Evolutionary conservation across 2,329 filamentous ascomycete species (phyloP).

Genomic region (Pseudohalonectria lignicola): DNA sequence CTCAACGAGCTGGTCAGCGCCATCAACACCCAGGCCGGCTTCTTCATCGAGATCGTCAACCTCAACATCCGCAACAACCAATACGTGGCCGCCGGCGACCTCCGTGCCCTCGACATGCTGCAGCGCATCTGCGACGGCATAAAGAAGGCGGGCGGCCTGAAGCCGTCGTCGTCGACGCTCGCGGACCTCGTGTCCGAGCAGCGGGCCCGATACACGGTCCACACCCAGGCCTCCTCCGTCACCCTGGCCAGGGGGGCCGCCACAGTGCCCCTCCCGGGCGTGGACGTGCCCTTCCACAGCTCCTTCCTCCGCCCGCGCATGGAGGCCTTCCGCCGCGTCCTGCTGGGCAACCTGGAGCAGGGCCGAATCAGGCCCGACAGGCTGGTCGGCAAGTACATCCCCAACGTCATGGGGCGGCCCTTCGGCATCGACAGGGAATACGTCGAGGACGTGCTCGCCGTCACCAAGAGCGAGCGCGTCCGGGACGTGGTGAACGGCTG

Average conservation of each 20-base stretch:
- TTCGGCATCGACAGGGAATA: slow-evolving; percentile 97
- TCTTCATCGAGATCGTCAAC: slow-evolving; percentile 21
- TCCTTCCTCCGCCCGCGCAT: background rate
- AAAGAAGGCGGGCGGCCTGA: too few relatives aligned
- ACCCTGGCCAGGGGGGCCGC: slow-evolving; percentile 13
- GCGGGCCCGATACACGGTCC: background rate
- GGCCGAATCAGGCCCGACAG: too few relatives aligned
- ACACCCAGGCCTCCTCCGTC: slow-evolving; percentile 1
- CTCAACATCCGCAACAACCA: slow-evolving; percentile 18
- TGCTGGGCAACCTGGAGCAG: too few relatives aligned
- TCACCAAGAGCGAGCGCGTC: background rate
- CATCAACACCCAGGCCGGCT: slow-evolving; percentile 11
- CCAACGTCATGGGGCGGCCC: slow-evolving; percentile 92
- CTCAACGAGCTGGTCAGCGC: slow-evolving; percentile 12
- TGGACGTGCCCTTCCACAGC: slow-evolving; percentile 22
- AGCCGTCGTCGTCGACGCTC: background rate
- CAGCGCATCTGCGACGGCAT: background rate
- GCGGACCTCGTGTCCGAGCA: background rate
- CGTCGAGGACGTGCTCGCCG: slow-evolving; percentile 91
- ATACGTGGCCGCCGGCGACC: slow-evolving; percentile 24
- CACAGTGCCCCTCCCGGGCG: slow-evolving; percentile 17
- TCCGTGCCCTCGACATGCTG: background rate
- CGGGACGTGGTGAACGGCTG: background rate
- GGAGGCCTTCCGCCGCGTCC: background rate
- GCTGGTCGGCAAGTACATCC: slow-evolving; percentile 96